Evolutionary conservation across 2,329 filamentous ascomycete species (phyloP).

Genomic region (Lachnellula subtilissima): DNA sequence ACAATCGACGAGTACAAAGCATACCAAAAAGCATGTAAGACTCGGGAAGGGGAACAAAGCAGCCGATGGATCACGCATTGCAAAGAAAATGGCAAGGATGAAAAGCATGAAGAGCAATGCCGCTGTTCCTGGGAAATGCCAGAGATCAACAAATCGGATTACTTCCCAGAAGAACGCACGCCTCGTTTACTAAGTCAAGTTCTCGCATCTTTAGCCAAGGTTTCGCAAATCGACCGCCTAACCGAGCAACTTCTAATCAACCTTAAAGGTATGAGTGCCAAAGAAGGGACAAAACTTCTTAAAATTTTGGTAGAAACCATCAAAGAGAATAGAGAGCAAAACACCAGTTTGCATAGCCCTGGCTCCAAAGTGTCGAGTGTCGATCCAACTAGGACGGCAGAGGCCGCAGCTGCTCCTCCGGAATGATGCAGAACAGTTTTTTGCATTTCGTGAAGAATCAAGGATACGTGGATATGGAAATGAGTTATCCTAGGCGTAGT

Average conservation of each 20-base stretch:
- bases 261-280: slow-evolving; percentile 10
- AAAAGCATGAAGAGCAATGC: slow-evolving; percentile 12
- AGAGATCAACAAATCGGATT: slow-evolving; percentile 11
- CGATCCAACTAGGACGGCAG: slow-evolving; percentile 8
- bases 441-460: slow-evolving; percentile 8
- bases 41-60: slow-evolving; percentile 3
- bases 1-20: slow-evolving; percentile 11
- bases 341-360: slow-evolving; percentile 7
- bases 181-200: slow-evolving; percentile 11
- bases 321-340: slow-evolving; percentile 4
- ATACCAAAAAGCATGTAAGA: slow-evolving; percentile 9
- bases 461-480: slow-evolving; percentile 3
- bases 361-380: slow-evolving; percentile 9
- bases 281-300: slow-evolving; percentile 8
- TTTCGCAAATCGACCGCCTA: slow-evolving; percentile 11
- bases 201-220: slow-evolving; percentile 11
- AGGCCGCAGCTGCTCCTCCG: slow-evolving; percentile 7
- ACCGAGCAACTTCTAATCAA: slow-evolving; percentile 4
- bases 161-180: slow-evolving; percentile 11
- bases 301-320: slow-evolving; percentile 1
- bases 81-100: slow-evolving; percentile 6
- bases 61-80: slow-evolving; percentile 9
- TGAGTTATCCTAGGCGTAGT: slow-evolving; percentile 1
- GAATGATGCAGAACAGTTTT: slow-evolving; percentile 8
- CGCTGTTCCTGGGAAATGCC: slow-evolving; percentile 8